Conservation (phyloP, 148 eudicot species). For the Amaranthus palmeri region DNA sequence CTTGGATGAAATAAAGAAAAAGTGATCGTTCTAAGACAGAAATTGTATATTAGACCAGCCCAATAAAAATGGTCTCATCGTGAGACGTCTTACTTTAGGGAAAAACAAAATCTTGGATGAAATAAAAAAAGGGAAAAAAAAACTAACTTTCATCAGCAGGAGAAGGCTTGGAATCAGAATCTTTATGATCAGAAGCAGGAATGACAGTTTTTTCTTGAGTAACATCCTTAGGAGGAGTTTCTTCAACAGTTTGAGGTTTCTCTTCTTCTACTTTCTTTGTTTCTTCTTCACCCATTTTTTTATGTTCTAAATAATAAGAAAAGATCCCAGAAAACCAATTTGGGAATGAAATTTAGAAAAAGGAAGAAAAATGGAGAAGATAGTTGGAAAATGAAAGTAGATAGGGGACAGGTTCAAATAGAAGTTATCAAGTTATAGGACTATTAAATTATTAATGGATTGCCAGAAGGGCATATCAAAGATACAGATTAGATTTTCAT, state of each 20-base stretch:
- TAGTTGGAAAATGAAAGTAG: conserved; percentile 17
- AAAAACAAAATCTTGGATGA: not conserved
- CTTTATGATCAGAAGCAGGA: conserved; percentile 27
- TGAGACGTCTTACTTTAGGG: not conserved
- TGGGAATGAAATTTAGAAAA: not conserved
- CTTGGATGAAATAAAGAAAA: too few relatives aligned
- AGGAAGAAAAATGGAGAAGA: conserved; percentile 4
- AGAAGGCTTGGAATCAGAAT: conserved; percentile 11
- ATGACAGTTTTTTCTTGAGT: conserved; percentile 24
- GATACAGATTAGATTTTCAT: conserved; percentile 19
- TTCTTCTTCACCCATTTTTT: conserved; percentile 29
- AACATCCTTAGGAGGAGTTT: conserved; percentile 22
- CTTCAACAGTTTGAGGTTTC: conserved; percentile 2
- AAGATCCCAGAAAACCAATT: not conserved
- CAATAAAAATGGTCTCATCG: too few relatives aligned
- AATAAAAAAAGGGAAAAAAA: not conserved
- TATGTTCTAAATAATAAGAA: not conserved
- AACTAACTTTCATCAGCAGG: conserved; percentile 24
- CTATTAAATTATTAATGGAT: conserved; percentile 8
- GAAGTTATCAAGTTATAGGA: not conserved
- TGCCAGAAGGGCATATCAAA: conserved; percentile 28
- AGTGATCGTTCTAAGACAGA: too few relatives aligned
- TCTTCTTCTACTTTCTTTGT: conserved; percentile 26
- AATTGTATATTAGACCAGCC: too few relatives aligned
- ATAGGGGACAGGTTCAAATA: conserved; percentile 23